Conservation (phyloP, 2,329 filamentous ascomycete species). For the Tolypocladium pustulatum region DNA sequence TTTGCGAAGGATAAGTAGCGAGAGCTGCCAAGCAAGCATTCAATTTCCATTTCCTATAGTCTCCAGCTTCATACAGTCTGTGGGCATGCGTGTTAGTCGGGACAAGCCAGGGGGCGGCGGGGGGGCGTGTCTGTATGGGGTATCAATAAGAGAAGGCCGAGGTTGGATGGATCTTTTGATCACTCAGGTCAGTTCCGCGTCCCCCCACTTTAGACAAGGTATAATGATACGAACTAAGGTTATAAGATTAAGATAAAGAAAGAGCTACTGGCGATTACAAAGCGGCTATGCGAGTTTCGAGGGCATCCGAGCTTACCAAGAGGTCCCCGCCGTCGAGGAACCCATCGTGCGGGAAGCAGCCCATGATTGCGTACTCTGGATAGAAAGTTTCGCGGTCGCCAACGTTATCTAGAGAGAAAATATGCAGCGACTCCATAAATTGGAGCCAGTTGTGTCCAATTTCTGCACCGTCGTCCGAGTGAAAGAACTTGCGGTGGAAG, state of each 20-base stretch:
- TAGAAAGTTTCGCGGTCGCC: not conserved
- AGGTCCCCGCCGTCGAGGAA: not conserved
- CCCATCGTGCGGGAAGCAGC: not conserved
- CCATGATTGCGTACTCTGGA: not conserved
- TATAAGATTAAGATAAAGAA: not conserved
- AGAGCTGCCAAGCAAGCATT: too few species aligned
- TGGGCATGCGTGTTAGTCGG: too few species aligned
- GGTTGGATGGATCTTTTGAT: not conserved
- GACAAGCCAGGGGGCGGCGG: too few species aligned
- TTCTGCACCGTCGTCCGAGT: not conserved
- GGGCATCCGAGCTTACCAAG: not conserved
- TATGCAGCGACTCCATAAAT: not conserved
- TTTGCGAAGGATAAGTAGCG: too few species aligned
- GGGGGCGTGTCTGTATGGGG: not conserved
- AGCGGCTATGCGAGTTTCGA: not conserved
- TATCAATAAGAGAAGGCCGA: not conserved
- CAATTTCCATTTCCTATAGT: too few species aligned
- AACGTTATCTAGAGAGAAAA: not conserved
- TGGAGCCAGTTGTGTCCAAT: not conserved
- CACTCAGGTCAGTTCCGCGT: not conserved
- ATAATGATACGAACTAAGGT: not conserved
- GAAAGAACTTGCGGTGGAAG: not conserved
- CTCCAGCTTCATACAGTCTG: too few species aligned
- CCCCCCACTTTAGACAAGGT: not conserved
- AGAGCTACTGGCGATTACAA: not conserved